A percentile compares a stretch with the other conserved stretches of the same genome.
These are phyloP conservation scores for Podospora didyma DNA, from an alignment of 495 filamentous ascomycete species.

Conservation along the genomic window DNA sequence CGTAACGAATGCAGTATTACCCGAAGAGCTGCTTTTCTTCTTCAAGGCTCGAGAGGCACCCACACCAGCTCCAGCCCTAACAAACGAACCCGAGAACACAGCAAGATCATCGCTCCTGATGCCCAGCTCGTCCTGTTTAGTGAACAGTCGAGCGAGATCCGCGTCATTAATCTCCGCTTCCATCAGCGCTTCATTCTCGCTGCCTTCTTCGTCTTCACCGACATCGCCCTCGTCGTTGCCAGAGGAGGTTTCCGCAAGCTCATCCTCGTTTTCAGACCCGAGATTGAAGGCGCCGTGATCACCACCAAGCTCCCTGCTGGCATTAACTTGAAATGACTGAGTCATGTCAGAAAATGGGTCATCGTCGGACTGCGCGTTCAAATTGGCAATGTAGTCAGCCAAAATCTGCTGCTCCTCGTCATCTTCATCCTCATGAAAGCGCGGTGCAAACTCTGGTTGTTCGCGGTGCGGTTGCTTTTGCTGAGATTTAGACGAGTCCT, in stretches of 20 bases:
- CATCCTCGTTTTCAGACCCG: slow-evolving; percentile 3
- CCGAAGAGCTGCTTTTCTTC: not conserved
- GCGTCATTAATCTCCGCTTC: slow-evolving; percentile 49
- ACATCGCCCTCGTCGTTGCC: slow-evolving; percentile 28
- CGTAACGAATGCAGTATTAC: slow-evolving; percentile 57
- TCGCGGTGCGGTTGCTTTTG: not conserved
- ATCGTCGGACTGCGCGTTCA: slow-evolving; percentile 41
- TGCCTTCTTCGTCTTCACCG: slow-evolving; percentile 31
- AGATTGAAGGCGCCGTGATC: slow-evolving; percentile 27
- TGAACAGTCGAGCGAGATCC: slow-evolving; percentile 54
- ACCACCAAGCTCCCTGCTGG: slow-evolving; percentile 46
- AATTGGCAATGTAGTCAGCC: slow-evolving; percentile 76
- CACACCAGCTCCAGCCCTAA: not conserved
- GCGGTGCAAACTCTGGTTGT: slow-evolving; percentile 2
- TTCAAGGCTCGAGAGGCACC: not conserved
- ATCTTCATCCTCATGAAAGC: slow-evolving; percentile 24
- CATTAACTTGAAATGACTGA: slow-evolving; percentile 19
- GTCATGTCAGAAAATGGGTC: slow-evolving; percentile 21
- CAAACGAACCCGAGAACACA: slow-evolving; percentile 42
- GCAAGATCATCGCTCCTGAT: slow-evolving; percentile 54
- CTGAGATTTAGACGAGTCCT: not conserved
- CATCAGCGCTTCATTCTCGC: slow-evolving; percentile 30
- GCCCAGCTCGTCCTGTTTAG: slow-evolving; percentile 65
- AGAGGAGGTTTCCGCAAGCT: slow-evolving; percentile 12
- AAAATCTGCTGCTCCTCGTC: slow-evolving; percentile 58